phyloP scores from a whole-genome alignment of 1,139 yeast species.

The Kluyveromyces sp. region DNA sequence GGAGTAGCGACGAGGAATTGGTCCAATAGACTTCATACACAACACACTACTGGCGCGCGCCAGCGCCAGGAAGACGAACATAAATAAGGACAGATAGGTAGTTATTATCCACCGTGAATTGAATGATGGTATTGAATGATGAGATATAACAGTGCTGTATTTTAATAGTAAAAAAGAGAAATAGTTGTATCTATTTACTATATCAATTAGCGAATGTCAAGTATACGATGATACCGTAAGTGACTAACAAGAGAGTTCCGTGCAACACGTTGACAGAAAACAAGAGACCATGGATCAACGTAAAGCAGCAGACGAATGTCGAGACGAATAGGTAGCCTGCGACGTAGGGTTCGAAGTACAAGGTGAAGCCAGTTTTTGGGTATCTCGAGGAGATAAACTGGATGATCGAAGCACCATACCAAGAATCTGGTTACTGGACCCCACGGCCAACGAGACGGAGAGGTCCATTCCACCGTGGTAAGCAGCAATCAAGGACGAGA shows the following conservation, averaged over 20 bases:
- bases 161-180: background rate
- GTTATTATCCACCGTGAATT: too few species aligned
- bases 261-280: conserved; percentile 17
- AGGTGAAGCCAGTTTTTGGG: conserved; percentile 14
- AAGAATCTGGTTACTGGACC: conserved; percentile 17
- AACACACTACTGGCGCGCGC: too few species aligned
- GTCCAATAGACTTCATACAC: too few species aligned
- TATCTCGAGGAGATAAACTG: conserved; percentile 18
- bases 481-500: conserved; percentile 17
- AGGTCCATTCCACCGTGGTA: conserved; percentile 19
- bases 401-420: conserved; percentile 19
- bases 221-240: conserved; percentile 14
- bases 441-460: conserved; percentile 16
- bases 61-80: too few species aligned
- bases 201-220: conserved; percentile 15
- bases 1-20: too few species aligned
- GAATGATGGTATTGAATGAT: too few species aligned
- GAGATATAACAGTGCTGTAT: background rate
- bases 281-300: conserved; percentile 12
- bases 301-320: conserved; percentile 12
- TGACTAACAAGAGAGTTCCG: conserved; percentile 13
- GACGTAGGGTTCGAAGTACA: conserved; percentile 17
- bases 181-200: background rate
- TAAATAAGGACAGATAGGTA: too few species aligned
- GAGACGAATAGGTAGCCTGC: conserved; percentile 15